Evolutionary conservation across 306 rosid genomes (phyloP), one percentile per base, ranked within the genome.

Genomic region (Pyrus bretschneideri): DNA sequence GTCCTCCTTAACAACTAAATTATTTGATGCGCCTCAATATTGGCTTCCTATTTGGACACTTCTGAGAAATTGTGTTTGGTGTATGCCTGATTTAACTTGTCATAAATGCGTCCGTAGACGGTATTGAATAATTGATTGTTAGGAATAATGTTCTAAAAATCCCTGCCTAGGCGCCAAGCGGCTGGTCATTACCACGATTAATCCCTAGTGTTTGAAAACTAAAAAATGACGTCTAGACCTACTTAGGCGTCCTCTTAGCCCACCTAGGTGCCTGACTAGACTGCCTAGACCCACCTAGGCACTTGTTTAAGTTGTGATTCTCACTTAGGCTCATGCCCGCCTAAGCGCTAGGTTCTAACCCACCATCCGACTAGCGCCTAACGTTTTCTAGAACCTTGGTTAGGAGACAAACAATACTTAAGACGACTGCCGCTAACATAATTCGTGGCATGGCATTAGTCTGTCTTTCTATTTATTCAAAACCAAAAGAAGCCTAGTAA

Each of bases 21-120:
- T 42, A 27, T 23, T 73, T 60, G 69, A 62, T 25, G 58, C 57
- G 29, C 58, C 38, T 42, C 7, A 60, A 60, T 42, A 23, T 72
- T 23, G 76, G 76, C 57, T 59, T 59, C 57, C 57, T 57, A 73
- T 61, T 73, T 73, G 77, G 69, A 73, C 59, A 25, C 59, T 61
- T 27, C 9, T 1, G 2, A 42, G 44, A 25, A 46, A 40, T 15
- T 25, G 77, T 23, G 55, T 73, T 60, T 2, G 61, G 27, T 73
- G 49, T 42, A 45, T 42, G 76, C 68, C 29, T 59, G 57, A 55
- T 73, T 60, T 35, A 22, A 15, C 66, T n/a, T 1, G 18, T 55
- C 64, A 11, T 5, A 4, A 9, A 17, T 49, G 5, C 2, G 19
- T 12, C 11, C 8, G 6, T 6, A 5, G 31, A 9, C 22, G 3